Percentiles rank a stretch among this genome's conserved stretches.
Evolutionary conservation across 495 filamentous ascomycete genomes (phyloP).

Genomic region (Podospora comata): DNA sequence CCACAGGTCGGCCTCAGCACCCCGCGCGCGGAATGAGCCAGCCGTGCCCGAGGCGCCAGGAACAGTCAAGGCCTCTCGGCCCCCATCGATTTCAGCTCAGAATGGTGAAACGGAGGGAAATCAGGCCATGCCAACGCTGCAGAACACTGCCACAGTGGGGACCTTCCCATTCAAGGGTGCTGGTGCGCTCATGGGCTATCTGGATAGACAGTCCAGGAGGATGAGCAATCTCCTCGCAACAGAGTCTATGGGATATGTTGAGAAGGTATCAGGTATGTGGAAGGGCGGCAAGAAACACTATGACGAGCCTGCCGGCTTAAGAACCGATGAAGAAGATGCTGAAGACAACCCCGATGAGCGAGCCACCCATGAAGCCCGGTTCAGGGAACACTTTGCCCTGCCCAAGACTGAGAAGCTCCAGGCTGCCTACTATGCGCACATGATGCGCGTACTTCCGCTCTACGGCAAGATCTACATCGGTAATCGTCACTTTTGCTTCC

Average conservation of each 20-base stretch:
- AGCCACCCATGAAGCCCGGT: conserved; percentile 64
- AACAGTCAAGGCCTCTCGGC: background rate
- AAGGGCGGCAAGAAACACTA: conserved; percentile 89
- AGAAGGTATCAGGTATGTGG: conserved; percentile 98
- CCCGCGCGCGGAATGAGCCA: conserved; percentile 22
- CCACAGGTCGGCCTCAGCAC: conserved; percentile 41
- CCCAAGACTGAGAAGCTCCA: conserved; percentile 80
- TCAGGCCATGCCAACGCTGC: conserved; percentile 56
- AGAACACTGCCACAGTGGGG: conserved; percentile 70
- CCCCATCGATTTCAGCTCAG: background rate
- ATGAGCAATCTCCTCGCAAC: conserved; percentile 86
- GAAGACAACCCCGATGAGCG: conserved; percentile 61
- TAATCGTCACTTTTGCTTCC: conserved; percentile 86
- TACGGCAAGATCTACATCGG: conserved; percentile 98
- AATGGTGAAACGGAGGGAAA: conserved; percentile 28
- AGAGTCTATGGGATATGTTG: conserved; percentile 95
- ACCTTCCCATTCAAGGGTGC: conserved; percentile 82
- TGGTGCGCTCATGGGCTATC: conserved; percentile 76
- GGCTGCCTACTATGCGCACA: conserved; percentile 83
- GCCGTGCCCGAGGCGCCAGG: background rate
- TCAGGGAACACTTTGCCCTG: conserved; percentile 85
- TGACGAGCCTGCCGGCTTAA: conserved; percentile 65
- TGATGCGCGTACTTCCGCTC: conserved; percentile 83
- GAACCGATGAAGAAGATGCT: conserved; percentile 58
- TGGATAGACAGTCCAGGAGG: conserved; percentile 67